A percentile compares a stretch with the other conserved stretches of the same genome.
These are phyloP conservation scores for Thermomucor indicae-seudaticae DNA, from an alignment of 371 early-diverging fungal genomes.

Conservation along the genomic window DNA sequence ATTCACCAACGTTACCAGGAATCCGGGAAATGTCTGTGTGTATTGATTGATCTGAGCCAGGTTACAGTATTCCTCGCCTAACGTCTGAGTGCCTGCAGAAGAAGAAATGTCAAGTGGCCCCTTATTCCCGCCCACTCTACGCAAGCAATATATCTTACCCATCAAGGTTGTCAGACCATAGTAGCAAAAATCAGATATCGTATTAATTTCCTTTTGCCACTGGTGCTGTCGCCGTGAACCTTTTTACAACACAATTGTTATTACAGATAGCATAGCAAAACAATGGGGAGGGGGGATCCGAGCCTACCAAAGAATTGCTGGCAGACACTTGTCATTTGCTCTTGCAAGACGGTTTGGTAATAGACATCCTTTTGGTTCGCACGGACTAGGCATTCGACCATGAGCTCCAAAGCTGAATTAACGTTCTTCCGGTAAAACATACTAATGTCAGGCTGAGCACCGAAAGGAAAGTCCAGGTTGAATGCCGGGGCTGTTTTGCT, in stretches of 20 bases:
- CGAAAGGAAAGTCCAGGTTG: conserved; percentile 57
- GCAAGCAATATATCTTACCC: conserved; percentile 23
- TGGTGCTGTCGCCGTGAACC: conserved; percentile 70
- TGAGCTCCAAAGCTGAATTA: neutral
- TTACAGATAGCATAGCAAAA: too few species aligned
- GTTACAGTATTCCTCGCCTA: conserved; percentile 94
- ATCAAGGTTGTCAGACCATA: conserved; percentile 68
- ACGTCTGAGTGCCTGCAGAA: conserved; percentile 68
- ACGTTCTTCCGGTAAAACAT: conserved; percentile 7
- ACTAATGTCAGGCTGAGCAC: conserved; percentile 82
- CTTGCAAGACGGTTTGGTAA: conserved; percentile 63
- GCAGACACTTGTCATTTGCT: conserved; percentile 59
- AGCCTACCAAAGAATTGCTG: conserved; percentile 62
- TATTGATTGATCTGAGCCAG: conserved; percentile 62
- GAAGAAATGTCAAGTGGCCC: too few species aligned
- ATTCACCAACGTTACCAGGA: conserved; percentile 20
- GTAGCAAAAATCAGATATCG: conserved; percentile 65
- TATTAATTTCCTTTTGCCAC: conserved; percentile 63
- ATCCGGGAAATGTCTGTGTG: conserved; percentile 45
- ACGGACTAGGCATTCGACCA: conserved; percentile 54
- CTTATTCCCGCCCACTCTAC: neutral
- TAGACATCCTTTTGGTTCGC: conserved; percentile 86
- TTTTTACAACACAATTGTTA: conserved; percentile 4
- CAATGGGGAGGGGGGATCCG: too few species aligned
- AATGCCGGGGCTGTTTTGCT: too few species aligned